Conservation (phyloP, 495 filamentous ascomycete genomes). For the Aspergillus avenaceus region DNA sequence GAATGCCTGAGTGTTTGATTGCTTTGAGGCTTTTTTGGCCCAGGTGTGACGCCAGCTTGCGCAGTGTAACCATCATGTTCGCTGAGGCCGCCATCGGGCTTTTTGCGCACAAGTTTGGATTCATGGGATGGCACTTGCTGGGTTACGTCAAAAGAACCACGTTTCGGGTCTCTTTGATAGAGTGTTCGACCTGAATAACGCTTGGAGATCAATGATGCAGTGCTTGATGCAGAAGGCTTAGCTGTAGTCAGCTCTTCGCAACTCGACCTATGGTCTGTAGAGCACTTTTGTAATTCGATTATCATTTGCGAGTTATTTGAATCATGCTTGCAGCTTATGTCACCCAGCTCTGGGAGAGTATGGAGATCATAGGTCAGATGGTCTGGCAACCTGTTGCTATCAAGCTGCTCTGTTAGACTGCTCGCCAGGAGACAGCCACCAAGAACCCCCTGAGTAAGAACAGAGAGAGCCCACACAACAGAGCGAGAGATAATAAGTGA, state of each 20-base stretch:
- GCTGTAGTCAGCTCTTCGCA: conserved; percentile 1
- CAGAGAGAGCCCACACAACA: conserved; percentile 31
- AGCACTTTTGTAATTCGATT: conserved; percentile 9
- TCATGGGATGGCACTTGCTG: conserved; percentile 15
- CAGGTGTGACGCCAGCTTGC: neutral
- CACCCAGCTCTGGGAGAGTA: conserved; percentile 15
- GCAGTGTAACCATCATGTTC: conserved; percentile 13
- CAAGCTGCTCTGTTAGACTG: conserved; percentile 10
- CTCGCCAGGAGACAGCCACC: conserved; percentile 25
- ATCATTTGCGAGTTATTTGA: conserved; percentile 10
- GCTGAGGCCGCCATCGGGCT: neutral
- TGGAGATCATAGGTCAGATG: conserved; percentile 28
- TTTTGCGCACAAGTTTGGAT: conserved; percentile 9
- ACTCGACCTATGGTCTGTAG: conserved; percentile 8
- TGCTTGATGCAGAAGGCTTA: conserved; percentile 16
- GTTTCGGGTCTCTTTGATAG: conserved; percentile 22
- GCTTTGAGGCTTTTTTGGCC: conserved; percentile 6
- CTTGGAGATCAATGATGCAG: conserved; percentile 28
- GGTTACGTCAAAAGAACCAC: conserved; percentile 24
- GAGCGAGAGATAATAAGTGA: conserved; percentile 25
- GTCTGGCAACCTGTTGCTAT: conserved; percentile 21
- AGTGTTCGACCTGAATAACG: conserved; percentile 36
- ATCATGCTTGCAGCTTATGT: conserved; percentile 2
- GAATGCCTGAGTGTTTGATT: conserved; percentile 21
- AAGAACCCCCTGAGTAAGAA: conserved; percentile 31